A percentile compares a stretch with the other conserved stretches of the same genome.
These are phyloP conservation scores for Neospermospora avenae DNA, from an alignment of 2,329 filamentous ascomycete genomes.

Conservation along the genomic window DNA sequence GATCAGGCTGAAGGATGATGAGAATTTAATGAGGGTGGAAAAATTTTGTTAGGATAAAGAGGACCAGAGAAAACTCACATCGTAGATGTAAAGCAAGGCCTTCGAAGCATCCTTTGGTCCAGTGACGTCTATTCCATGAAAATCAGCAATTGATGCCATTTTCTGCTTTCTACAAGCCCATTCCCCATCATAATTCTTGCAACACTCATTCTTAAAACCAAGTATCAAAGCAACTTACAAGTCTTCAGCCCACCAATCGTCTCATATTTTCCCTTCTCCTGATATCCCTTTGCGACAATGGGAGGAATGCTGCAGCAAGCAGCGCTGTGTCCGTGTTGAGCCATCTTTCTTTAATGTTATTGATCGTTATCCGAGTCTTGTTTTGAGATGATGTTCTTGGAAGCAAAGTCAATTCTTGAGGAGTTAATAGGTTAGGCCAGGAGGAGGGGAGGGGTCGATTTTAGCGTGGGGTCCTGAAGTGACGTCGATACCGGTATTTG, in stretches of 20 bases:
- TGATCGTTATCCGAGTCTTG: neutral
- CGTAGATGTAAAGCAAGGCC: constrained; percentile 57
- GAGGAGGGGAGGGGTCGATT: too few relatives aligned
- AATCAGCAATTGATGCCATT: neutral
- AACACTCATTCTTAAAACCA: neutral
- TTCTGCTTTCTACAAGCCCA: neutral
- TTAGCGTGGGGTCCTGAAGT: too few relatives aligned
- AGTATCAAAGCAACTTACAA: constrained; percentile 36
- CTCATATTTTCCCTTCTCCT: constrained; percentile 54
- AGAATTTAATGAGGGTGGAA: neutral
- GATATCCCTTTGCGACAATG: constrained; percentile 53
- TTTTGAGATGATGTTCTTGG: too few relatives aligned
- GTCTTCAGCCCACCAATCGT: constrained; percentile 54
- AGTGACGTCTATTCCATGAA: constrained; percentile 40
- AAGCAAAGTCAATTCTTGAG: too few relatives aligned
- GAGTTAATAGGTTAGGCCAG: too few relatives aligned
- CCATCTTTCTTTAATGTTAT: neutral
- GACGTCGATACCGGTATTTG: too few relatives aligned
- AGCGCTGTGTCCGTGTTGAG: constrained; percentile 46
- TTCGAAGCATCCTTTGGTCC: constrained; percentile 48
- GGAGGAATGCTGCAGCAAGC: constrained; percentile 59
- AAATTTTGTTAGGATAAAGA: neutral
- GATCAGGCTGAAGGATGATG: neutral
- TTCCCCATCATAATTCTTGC: neutral
- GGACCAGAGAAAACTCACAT: constrained; percentile 34